A percentile compares a stretch with the other conserved stretches of the same genome.
These are phyloP conservation scores for Scheffersomyces cryptocercus DNA, from an alignment of 1,139 yeast genomes.

Conservation along the genomic window DNA sequence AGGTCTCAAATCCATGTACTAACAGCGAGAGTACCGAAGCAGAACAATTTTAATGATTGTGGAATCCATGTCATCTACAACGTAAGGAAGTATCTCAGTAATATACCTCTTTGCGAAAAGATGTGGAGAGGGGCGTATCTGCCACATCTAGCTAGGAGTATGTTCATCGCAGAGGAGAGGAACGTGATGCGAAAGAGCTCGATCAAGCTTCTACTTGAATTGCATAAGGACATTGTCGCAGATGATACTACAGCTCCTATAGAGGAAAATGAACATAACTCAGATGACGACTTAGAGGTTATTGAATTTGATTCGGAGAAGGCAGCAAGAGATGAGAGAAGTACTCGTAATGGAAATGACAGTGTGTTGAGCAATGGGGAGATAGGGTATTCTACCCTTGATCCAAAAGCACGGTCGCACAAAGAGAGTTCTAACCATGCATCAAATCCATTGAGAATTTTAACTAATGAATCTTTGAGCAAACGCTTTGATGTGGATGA, in stretches of 20 bases:
- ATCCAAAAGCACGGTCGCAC: constrained; percentile 7
- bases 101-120: constrained; percentile 49
- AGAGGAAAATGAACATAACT: constrained; percentile 4
- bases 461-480: constrained; percentile 6
- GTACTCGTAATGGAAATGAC: not conserved
- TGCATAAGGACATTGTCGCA: constrained; percentile 22
- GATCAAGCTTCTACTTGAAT: constrained; percentile 24
- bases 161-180: constrained; percentile 35
- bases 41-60: constrained; percentile 89
- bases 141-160: constrained; percentile 8
- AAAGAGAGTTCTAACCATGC: not conserved
- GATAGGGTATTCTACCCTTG: constrained; percentile 5
- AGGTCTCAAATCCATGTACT: constrained; percentile 43
- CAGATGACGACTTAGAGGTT: constrained; percentile 26
- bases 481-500: too few species aligned
- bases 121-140: constrained; percentile 45
- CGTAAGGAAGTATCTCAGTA: constrained; percentile 60
- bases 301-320: constrained; percentile 13
- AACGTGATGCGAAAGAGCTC: constrained; percentile 31
- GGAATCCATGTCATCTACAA: constrained; percentile 91
- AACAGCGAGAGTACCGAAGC: constrained; percentile 73
- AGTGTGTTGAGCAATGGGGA: not conserved
- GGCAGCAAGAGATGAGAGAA: constrained; percentile 1
- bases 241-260: constrained; percentile 2
- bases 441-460: not conserved